Percentiles rank a stretch among this genome's conserved stretches.
Evolutionary conservation across 148 eudicot genomes (phyloP).

Genomic region (Rhododendron kiyosumense): DNA sequence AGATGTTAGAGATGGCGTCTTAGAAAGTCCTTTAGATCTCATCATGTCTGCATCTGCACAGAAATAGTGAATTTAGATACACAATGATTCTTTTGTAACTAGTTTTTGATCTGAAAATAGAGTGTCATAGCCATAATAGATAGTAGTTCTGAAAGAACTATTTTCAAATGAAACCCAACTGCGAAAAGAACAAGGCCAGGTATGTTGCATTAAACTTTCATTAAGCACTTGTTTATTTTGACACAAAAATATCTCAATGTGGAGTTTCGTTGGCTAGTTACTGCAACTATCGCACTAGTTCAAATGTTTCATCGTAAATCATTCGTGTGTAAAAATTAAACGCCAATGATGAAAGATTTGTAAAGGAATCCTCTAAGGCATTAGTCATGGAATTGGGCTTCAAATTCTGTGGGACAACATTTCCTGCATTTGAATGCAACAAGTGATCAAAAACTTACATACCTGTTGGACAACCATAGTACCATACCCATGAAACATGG

Average conservation of each 20-base stretch:
- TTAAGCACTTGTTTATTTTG: neutral
- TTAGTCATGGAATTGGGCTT: neutral
- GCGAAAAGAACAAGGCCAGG: neutral
- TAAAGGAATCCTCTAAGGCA: neutral
- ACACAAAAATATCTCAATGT: neutral
- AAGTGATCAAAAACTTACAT: neutral
- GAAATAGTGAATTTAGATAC: neutral
- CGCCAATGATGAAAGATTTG: neutral
- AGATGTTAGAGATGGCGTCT: conserved; percentile 43
- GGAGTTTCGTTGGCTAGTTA: neutral
- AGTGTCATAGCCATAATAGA: neutral
- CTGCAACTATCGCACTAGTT: neutral
- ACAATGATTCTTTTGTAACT: neutral
- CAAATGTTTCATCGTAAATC: neutral
- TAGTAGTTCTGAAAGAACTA: neutral
- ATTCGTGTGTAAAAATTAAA: neutral
- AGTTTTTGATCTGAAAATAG: neutral
- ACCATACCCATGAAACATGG: neutral
- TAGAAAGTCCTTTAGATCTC: conserved; percentile 35
- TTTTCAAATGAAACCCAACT: neutral
- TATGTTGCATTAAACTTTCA: neutral
- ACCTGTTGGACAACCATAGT: neutral
- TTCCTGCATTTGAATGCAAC: neutral
- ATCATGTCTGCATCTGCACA: conserved; percentile 32
- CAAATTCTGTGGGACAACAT: neutral